Evolutionary conservation across 2,329 filamentous ascomycete genomes (phyloP).

Genomic region (Nectriaceae sp.): DNA sequence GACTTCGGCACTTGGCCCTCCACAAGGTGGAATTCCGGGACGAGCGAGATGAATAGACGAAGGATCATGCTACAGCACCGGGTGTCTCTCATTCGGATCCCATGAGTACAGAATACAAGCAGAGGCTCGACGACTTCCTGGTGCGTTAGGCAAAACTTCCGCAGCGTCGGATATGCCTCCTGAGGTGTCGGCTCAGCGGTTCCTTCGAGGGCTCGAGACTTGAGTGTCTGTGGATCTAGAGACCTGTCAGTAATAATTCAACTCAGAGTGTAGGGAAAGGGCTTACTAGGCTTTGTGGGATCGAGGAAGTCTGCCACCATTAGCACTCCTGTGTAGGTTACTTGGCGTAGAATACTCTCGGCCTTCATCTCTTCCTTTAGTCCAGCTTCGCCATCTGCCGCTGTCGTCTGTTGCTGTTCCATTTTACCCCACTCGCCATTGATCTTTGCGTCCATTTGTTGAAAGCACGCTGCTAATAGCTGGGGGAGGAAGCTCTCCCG

Average conservation of each 20-base stretch:
- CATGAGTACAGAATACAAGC: constrained; percentile 88
- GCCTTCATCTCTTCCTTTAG: constrained; percentile 97
- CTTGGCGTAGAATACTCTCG: constrained; percentile 89
- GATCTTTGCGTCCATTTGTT: constrained; percentile 85
- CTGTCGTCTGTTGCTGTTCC: constrained; percentile 60
- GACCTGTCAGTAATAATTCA: constrained; percentile 13
- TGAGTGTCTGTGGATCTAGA: constrained; percentile 35
- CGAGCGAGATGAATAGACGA: constrained; percentile 80
- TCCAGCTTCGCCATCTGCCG: constrained; percentile 70
- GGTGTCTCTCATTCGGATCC: constrained; percentile 85
- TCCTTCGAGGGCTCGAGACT: constrained; percentile 27
- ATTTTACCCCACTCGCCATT: constrained; percentile 84
- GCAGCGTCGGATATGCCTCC: constrained; percentile 60
- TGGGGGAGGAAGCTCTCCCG: constrained; percentile 82
- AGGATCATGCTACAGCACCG: constrained; percentile 85
- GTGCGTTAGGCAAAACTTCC: constrained; percentile 79
- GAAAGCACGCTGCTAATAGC: constrained; percentile 78
- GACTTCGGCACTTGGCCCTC: constrained; percentile 31
- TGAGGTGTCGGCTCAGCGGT: constrained; percentile 27
- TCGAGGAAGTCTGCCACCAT: constrained; percentile 90
- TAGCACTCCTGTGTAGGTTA: constrained; percentile 89
- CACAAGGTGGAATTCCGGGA: constrained; percentile 76
- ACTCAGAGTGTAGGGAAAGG: neutral
- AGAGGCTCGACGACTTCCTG: constrained; percentile 82
- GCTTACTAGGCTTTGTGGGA: constrained; percentile 65